A percentile compares a stretch with the other conserved stretches of the same genome.
phyloP scores from a whole-genome alignment of 1,284 basidiomycete genomes.

The Ceratobasidium sp. region DNA sequence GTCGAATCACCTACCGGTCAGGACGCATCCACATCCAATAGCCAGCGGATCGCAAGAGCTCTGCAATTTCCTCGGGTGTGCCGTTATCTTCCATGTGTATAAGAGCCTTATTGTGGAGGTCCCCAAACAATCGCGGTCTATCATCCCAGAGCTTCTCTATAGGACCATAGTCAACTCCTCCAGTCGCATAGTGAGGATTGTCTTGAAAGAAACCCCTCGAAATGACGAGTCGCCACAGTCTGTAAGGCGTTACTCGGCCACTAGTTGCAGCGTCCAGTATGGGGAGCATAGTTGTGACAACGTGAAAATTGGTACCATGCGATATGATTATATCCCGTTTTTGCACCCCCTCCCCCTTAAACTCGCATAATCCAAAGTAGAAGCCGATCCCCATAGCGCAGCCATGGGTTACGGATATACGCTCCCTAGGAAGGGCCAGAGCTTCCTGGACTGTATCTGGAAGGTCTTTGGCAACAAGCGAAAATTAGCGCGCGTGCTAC shows the following conservation, averaged over 20 bases:
- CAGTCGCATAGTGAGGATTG: not conserved
- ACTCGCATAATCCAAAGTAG: conserved; percentile 6
- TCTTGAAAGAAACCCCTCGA: not conserved
- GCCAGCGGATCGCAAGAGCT: conserved; percentile 6
- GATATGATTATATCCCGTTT: not conserved
- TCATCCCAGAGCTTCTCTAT: not conserved
- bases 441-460: not conserved
- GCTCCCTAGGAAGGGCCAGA: not conserved
- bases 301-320: not conserved
- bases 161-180: conserved; percentile 18
- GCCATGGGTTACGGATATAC: not conserved
- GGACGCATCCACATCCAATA: conserved; percentile 44
- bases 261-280: conserved; percentile 36
- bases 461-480: too few species aligned
- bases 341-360: too few species aligned
- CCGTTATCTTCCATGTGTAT: not conserved
- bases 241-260: conserved; percentile 7
- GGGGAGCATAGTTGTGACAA: conserved; percentile 17
- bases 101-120: not conserved
- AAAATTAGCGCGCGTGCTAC: too few species aligned
- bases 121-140: too few species aligned
- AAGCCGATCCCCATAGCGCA: conserved; percentile 19
- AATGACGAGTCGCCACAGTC: conserved; percentile 30
- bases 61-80: conserved; percentile 17
- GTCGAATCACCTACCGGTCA: conserved; percentile 26